A percentile compares a stretch with the other conserved stretches of the same genome.
phyloP scores from a whole-genome alignment of 345 rosid species.

The Clarkia xantiana region DNA sequence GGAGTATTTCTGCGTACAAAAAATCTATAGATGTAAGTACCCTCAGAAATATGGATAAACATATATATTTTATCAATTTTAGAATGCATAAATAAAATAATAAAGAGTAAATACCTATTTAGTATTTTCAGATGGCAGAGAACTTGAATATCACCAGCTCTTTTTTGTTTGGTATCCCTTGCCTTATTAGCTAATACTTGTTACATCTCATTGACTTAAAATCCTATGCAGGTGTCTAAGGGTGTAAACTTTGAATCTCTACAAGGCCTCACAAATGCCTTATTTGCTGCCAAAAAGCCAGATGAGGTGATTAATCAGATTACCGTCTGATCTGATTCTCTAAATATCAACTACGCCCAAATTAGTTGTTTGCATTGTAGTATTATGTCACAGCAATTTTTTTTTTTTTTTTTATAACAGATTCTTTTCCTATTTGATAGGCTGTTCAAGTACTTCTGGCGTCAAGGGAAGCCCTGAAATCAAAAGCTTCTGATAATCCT shows the following conservation, averaged over 20 bases:
- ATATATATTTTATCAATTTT: neutral
- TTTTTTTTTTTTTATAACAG: too few species aligned
- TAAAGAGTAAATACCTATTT: neutral
- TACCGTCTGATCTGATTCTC: too few species aligned
- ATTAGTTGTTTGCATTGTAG: neutral
- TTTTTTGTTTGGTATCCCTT: neutral
- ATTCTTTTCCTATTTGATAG: conserved; percentile 22
- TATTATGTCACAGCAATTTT: neutral
- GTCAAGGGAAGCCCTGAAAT: conserved; percentile 37
- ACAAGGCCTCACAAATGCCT: conserved; percentile 61
- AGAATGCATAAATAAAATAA: neutral
- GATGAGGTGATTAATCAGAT: conserved; percentile 44
- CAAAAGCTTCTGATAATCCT: conserved; percentile 22
- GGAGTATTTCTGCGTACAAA: conserved; percentile 74
- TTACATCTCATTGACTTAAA: conserved; percentile 1
- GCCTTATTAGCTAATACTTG: neutral
- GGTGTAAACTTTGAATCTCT: conserved; percentile 62
- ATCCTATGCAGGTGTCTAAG: conserved; percentile 40
- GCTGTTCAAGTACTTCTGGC: conserved; percentile 67
- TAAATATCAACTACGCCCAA: too few species aligned
- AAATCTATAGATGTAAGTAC: conserved; percentile 17
- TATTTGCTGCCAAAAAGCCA: conserved; percentile 88
- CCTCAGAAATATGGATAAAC: neutral
- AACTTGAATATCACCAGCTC: neutral
- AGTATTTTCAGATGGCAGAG: neutral